phyloP scores from a whole-genome alignment of 164 flowering plant genomes.

The Euptelea pleiosperma region DNA sequence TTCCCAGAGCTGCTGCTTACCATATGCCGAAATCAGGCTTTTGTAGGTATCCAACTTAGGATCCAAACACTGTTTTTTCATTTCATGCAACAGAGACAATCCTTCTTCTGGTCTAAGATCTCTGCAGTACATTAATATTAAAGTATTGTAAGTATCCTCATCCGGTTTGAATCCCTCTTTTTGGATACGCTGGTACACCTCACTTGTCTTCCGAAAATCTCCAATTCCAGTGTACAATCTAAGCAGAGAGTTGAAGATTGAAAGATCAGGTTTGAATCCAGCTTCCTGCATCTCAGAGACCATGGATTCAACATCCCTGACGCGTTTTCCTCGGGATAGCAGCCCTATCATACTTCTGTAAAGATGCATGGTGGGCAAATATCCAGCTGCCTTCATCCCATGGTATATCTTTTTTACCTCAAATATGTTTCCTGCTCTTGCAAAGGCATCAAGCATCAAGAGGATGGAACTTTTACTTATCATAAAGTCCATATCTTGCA shows the following conservation, averaged over 20 bases:
- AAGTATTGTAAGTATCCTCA: constrained; percentile 79
- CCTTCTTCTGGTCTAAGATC: constrained; percentile 91
- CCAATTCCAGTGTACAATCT: constrained; percentile 63
- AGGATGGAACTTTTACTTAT: constrained; percentile 85
- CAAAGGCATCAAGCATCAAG: constrained; percentile 93
- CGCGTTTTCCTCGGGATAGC: constrained; percentile 62
- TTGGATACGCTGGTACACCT: constrained; percentile 52
- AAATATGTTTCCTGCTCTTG: constrained; percentile 64
- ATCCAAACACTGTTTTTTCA: constrained; percentile 57
- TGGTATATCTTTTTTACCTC: constrained; percentile 91
- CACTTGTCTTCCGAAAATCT: constrained; percentile 63
- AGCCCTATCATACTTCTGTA: constrained; percentile 70
- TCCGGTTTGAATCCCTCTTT: constrained; percentile 68
- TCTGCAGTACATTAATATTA: constrained; percentile 87
- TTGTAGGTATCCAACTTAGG: constrained; percentile 79
- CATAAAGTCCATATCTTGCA: constrained; percentile 94
- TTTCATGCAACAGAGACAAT: constrained; percentile 60
- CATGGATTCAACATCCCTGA: constrained; percentile 92
- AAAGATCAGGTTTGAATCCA: constrained; percentile 83
- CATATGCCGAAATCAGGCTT: constrained; percentile 80
- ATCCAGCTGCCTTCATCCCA: constrained; percentile 97
- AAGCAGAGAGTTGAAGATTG: constrained; percentile 70
- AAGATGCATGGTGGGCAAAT: constrained; percentile 90
- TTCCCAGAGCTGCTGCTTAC: constrained; percentile 56
- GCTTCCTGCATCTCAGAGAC: constrained; percentile 84